Base-by-base conservation (phyloP, 257 asterid species). In the Osmanthus fragrans region DNA sequence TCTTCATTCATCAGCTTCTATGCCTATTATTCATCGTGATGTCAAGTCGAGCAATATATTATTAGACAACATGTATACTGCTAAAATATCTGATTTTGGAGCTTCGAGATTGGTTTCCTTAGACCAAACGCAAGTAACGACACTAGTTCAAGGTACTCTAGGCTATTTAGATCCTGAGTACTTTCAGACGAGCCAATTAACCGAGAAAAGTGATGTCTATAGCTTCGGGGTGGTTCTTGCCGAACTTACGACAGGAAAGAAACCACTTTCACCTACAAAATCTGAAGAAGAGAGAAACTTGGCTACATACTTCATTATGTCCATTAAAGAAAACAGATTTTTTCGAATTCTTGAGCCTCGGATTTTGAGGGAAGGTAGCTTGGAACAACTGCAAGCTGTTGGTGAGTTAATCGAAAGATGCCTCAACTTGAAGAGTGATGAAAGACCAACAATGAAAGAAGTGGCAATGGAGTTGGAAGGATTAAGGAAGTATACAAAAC, bases 41-140 rank as follows among this genome's bases (percentile, higher is more conserved):
- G 87, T 85, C 37, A 87, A 87, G 71, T 84, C 88, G 9, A 71
- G 87, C 33, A 87, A 85, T 36, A 82, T 87, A 27, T 56, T 87
- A 23, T 6, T 87, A 5, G 88, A 87, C 13, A 79, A 79, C 21
- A 30, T 60, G 32, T 77, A 74, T 37, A 83, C 83, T 0, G 80
- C 91, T 0, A 90, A 90, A 30, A 84, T 88, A 63, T 67, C 90
- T 1, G 90, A 90, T 85, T 90, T 90, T 18, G 94, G 94, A 15
- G 90, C 90, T 0, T 90, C 94, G 0, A 89, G 91, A 74, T 65
- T 87, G 42, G 84, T 89, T 18, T 86, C 90, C 0, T 56, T 84
- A 27, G 94, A 89, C 70, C 90, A 81, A 80, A 81, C 89, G 10
- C 87, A 87, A 72, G 75, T 89, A 2, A 80, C 87, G 0, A 89